These are phyloP conservation scores for Gossypium longicalyx DNA, from an alignment of 345 rosid genomes.

Conservation along the genomic window DNA sequence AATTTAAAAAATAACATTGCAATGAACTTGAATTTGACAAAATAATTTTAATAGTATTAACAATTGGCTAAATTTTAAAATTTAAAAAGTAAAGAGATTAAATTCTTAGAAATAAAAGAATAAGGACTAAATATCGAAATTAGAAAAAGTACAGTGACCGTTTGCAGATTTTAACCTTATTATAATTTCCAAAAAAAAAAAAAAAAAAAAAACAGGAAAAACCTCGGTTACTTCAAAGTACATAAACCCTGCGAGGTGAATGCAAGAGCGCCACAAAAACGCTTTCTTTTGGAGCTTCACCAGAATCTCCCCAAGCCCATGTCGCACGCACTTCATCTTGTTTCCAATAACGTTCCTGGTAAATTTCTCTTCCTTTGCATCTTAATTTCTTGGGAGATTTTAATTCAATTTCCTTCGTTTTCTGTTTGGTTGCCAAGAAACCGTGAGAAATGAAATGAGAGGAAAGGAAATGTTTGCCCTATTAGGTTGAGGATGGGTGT, in stretches of 20 bases:
- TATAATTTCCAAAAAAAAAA: too few relatives aligned
- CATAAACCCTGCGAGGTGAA: neutral
- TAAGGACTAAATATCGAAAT: too few relatives aligned
- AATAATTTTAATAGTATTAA: too few relatives aligned
- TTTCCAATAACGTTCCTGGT: conserved; percentile 10
- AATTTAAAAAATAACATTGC: too few relatives aligned
- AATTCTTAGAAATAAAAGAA: too few relatives aligned
- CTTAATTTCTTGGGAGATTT: neutral
- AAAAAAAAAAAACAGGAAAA: neutral
- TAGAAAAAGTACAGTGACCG: too few relatives aligned
- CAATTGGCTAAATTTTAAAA: too few relatives aligned
- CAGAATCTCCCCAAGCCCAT: neutral
- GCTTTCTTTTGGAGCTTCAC: neutral
- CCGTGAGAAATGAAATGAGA: neutral
- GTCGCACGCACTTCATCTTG: conserved; percentile 13
- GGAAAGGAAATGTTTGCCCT: neutral
- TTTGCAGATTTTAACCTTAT: too few relatives aligned
- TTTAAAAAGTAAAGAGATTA: too few relatives aligned
- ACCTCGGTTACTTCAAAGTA: neutral
- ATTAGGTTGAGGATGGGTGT: neutral
- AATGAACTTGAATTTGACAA: too few relatives aligned
- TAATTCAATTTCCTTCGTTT: neutral
- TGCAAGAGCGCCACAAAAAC: neutral
- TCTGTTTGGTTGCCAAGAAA: conserved; percentile 11
- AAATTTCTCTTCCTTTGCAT: neutral